Base-by-base conservation (phyloP, 257 asterid genomes). In the Perilla frutescens region DNA sequence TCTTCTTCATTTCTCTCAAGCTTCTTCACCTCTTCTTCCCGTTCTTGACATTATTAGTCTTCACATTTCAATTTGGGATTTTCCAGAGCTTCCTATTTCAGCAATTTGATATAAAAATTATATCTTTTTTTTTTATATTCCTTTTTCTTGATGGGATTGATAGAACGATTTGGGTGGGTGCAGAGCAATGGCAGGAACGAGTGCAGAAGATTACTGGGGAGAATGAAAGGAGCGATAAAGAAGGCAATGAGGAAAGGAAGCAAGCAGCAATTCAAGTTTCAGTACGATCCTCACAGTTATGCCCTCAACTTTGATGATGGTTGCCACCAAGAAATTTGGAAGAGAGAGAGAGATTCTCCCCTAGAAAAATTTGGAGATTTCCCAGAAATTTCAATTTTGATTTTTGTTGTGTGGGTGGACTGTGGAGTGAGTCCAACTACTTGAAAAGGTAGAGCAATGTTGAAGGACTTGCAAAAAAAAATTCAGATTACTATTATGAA, bases 271-370 rank as follows among this genome's bases (percentile, higher is more conserved):
- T 56, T 72, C 12, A 89, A 73, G 54, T 89, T 85, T 66, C 96
- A 84, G 72, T 87, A 89, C 63, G 96, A 89, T 74, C 89, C 92
- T 39, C 83, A 84, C 0, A 89, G 96, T 36, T 89, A 89, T 72
- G 90, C 96, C n/a, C 84, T 89, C 73, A 89, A 87, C 83, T 87
- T 89, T 51, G 96, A 87, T 37, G 92, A 90, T 77, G 90, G 93
- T 2, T 57, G 55, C n/a, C 68, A 26, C 40, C 55, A 48, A 8
- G 58, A 31, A 2, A 82, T 20, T 20, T 20, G 26, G 26, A 20
- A 20, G 26, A 20, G 26, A 20, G 26, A 20, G 26, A 20, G 26
- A 20, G 26, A 20, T 20, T 20, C 26, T 20, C 68, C 29, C 40
- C 55, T 53, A 8, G 58, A 31, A 2, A 82, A 66, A 45, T 31